Percentiles rank a stretch among this genome's conserved stretches.
These are phyloP conservation scores for Fusarium papillatum DNA, from an alignment of 2,329 filamentous ascomycete genomes.

Conservation along the genomic window DNA sequence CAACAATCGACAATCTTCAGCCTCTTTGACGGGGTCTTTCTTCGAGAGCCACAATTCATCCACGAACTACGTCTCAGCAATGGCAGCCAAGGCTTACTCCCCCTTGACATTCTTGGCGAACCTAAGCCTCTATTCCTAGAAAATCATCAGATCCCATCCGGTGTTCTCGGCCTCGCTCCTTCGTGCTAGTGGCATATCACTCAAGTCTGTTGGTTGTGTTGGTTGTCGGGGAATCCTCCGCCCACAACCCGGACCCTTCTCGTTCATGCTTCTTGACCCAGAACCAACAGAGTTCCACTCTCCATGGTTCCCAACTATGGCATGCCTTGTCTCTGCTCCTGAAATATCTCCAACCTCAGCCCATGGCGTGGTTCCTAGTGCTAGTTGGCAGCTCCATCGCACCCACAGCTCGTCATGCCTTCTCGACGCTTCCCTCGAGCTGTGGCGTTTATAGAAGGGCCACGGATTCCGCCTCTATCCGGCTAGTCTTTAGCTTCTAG, in stretches of 20 bases:
- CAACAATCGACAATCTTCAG: constrained; percentile 2
- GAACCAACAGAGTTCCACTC: constrained; percentile 7
- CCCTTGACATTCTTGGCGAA: background rate
- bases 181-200: background rate
- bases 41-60: background rate
- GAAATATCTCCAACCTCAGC: constrained; percentile 1
- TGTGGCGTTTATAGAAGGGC: constrained; percentile 6
- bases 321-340: constrained; percentile 3
- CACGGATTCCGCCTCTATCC: background rate
- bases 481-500: constrained; percentile 7
- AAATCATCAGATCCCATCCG: background rate
- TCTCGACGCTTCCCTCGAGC: background rate
- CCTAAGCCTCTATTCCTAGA: background rate
- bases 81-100: background rate
- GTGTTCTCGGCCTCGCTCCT: background rate
- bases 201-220: background rate
- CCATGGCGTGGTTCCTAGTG: background rate
- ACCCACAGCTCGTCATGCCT: background rate
- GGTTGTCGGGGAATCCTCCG: background rate
- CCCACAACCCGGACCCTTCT: constrained; percentile 3
- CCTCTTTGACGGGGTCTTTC: background rate
- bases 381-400: background rate
- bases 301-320: background rate
- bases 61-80: background rate
- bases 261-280: background rate